Base-by-base conservation (phyloP, 2,329 filamentous ascomycete species). In the Alternaria sp. region DNA sequence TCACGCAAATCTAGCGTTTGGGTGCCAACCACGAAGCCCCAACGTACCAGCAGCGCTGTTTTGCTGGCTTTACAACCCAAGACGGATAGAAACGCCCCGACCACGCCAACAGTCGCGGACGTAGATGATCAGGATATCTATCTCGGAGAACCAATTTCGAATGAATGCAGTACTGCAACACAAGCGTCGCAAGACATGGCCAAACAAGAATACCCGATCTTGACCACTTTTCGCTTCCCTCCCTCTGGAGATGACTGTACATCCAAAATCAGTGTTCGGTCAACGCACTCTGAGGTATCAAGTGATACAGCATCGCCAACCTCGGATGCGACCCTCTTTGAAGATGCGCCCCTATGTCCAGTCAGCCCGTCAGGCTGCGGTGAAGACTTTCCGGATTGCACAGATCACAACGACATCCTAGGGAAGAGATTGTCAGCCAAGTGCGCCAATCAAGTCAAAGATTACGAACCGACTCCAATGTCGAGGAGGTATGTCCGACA, bases 251-350 rank as follows among this genome's bases (percentile, higher is more conserved):
- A 28, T 38, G 38, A 49, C n/a, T 24, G 1, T 52, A 22, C 20
- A 24, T 26, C 24, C 22, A 20, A 16, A 26, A 28, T 28, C 3
- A 34, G 26, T 16, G 24, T 16, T 30, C 24, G 24, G 14, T n/a
- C 44, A 7, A 6, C 46, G 3, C 43, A 41, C 9, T 20, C 18
- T 16, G 24, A 54, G 16, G 32, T 11, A 12, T 5, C 38, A 7
- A 57, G 38, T 28, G 52, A 62, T 4, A 34, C 30, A 12, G 44
- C 51, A 12, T 65, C 63, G 16, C 57, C 57, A 20, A 41, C 49
- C 28, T 65, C 63, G 5, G 63, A 65, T 34, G 54, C 32, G 11
- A 65, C 54, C n/a, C 24, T 63, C 16, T 61, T 51, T 26, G 63
- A 65, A 34, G 61, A 56, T 12, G 26, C 53, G 16, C 28, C 36